Conservation (phyloP, 768 basidiomycete genomes). For the Boletus subcaerulescens region DNA sequence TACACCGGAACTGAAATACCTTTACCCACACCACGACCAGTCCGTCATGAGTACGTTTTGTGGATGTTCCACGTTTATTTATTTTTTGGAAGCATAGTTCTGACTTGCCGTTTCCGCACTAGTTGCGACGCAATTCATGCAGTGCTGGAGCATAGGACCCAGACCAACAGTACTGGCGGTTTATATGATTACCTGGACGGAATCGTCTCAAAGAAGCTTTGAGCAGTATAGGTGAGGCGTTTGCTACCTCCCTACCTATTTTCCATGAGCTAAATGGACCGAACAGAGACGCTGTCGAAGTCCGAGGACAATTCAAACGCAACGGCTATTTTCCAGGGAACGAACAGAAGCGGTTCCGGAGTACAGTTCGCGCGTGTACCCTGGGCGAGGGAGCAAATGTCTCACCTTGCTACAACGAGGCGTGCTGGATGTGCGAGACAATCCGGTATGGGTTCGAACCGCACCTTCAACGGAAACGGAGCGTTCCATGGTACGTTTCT, state of each 20-base stretch:
- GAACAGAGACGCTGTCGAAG: slow-evolving; percentile 17
- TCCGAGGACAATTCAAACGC: slow-evolving; percentile 3
- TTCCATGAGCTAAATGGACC: neutral
- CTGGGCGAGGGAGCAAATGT: slow-evolving; percentile 22
- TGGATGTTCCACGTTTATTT: neutral
- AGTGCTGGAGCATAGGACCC: slow-evolving; percentile 3
- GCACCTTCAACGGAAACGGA: slow-evolving; percentile 17
- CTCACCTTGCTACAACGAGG: slow-evolving; percentile 6
- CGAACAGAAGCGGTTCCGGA: slow-evolving; percentile 25
- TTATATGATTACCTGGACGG: slow-evolving; percentile 23
- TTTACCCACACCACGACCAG: slow-evolving; percentile 6
- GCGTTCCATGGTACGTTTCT: slow-evolving; percentile 10
- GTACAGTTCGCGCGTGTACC: slow-evolving; percentile 20
- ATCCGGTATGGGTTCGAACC: slow-evolving; percentile 23
- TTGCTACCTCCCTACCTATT: neutral
- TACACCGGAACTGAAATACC: slow-evolving; percentile 17
- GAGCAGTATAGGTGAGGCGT: slow-evolving; percentile 15
- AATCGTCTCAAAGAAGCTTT: slow-evolving; percentile 7
- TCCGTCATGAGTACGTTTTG: slow-evolving; percentile 6
- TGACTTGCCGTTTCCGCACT: neutral
- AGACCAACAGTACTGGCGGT: slow-evolving; percentile 16
- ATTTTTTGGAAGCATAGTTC: neutral
- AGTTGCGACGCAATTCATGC: slow-evolving; percentile 14
- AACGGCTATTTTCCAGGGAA: slow-evolving; percentile 10
- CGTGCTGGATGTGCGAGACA: slow-evolving; percentile 21